phyloP scores from a whole-genome alignment of 345 rosid genomes.

The Fremontodendron californicum region DNA sequence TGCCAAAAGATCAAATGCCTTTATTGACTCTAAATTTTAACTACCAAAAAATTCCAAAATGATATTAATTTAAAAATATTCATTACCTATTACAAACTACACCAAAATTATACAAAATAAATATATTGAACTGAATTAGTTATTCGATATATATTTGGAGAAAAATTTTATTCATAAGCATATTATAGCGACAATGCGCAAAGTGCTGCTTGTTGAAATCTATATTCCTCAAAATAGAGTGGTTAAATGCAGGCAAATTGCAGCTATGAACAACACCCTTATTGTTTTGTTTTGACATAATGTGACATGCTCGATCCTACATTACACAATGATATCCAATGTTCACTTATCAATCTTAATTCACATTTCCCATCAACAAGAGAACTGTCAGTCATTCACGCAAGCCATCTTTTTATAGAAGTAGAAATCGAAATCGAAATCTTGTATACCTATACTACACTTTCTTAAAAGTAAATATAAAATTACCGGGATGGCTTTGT shows the following conservation, averaged over 20 bases:
- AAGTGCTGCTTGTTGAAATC: background rate
- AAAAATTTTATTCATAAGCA: background rate
- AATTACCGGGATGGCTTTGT: slow-evolving; percentile 69
- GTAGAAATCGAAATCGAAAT: background rate
- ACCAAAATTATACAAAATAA: background rate
- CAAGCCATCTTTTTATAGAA: background rate
- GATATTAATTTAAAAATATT: background rate
- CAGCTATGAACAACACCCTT: background rate
- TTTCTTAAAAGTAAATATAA: background rate
- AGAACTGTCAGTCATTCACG: background rate
- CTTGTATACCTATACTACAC: background rate
- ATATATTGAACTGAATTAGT: background rate
- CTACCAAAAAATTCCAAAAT: background rate
- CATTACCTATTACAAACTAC: background rate
- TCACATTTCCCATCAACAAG: background rate
- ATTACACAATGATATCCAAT: background rate
- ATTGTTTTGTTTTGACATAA: background rate
- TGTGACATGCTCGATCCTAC: background rate
- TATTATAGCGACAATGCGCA: background rate
- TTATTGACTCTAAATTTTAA: background rate
- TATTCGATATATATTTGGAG: background rate
- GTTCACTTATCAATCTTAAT: background rate
- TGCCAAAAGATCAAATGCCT: background rate
- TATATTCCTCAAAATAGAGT: background rate
- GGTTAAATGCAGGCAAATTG: background rate